phyloP scores from a whole-genome alignment of 345 rosid genomes.

The Melaleuca alternifolia region DNA sequence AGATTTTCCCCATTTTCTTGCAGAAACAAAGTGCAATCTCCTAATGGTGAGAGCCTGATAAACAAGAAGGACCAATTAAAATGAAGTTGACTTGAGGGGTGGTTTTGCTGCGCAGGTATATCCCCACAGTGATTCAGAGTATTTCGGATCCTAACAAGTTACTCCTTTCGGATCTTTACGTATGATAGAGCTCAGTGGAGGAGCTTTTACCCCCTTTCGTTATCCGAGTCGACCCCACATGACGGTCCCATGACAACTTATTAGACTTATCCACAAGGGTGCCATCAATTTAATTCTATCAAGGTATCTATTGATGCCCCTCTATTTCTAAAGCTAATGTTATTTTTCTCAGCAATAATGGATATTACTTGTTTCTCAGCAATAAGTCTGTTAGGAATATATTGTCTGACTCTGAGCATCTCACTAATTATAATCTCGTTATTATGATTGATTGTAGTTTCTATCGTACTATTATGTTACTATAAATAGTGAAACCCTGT shows the following conservation, averaged over 20 bases:
- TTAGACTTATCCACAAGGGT: neutral
- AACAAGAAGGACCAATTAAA: neutral
- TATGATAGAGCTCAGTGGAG: neutral
- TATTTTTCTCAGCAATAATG: neutral
- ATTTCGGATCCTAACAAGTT: neutral
- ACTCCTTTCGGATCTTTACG: neutral
- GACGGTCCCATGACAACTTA: neutral
- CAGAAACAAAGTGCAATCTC: neutral
- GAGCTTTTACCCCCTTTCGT: neutral
- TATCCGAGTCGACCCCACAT: rapidly evolving
- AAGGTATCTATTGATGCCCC: neutral
- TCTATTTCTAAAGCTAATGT: neutral
- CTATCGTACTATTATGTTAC: too few relatives aligned
- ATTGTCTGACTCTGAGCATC: too few relatives aligned
- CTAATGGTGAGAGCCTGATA: neutral
- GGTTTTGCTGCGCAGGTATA: neutral
- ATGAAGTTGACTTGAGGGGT: neutral
- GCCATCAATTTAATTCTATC: neutral
- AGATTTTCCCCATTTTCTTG: neutral
- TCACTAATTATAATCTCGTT: too few relatives aligned
- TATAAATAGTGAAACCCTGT: too few relatives aligned
- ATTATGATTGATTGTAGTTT: too few relatives aligned
- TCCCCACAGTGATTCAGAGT: neutral
- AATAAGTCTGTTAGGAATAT: too few relatives aligned
- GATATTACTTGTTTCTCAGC: neutral